phyloP scores from a whole-genome alignment of 768 basidiomycete genomes.

The Boletus fagicola region DNA sequence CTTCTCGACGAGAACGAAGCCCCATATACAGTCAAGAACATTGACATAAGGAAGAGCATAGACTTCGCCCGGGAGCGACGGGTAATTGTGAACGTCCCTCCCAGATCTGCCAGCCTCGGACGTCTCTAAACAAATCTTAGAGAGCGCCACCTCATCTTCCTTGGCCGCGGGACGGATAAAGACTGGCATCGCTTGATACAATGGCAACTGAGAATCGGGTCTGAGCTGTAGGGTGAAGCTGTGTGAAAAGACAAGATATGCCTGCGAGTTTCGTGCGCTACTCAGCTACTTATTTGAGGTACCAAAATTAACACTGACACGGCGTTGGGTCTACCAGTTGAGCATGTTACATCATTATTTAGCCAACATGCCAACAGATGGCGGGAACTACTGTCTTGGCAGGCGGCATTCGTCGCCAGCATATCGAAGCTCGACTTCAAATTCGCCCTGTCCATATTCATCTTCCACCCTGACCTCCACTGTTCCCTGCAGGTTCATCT shows the following conservation, averaged over 20 bases:
- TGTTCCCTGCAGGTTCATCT: slow-evolving; percentile 26
- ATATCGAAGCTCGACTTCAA: not conserved
- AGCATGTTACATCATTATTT: slow-evolving; percentile 18
- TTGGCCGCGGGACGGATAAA: slow-evolving; percentile 56
- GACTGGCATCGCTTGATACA: slow-evolving; percentile 32
- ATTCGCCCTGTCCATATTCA: slow-evolving; percentile 5
- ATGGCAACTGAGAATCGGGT: not conserved
- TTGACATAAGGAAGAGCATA: slow-evolving; percentile 77
- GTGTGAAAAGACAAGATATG: not conserved
- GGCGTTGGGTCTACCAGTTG: slow-evolving; percentile 4
- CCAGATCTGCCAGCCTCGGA: slow-evolving; percentile 70
- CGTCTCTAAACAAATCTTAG: slow-evolving; percentile 72
- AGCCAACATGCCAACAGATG: slow-evolving; percentile 10
- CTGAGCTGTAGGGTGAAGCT: not conserved
- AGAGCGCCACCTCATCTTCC: slow-evolving; percentile 55
- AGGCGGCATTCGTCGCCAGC: not conserved
- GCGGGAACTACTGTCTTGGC: slow-evolving; percentile 3
- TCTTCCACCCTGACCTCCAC: slow-evolving; percentile 25
- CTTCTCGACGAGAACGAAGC: slow-evolving; percentile 66
- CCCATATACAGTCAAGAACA: slow-evolving; percentile 60
- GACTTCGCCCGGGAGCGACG: slow-evolving; percentile 66
- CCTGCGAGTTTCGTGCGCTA: slow-evolving; percentile 1
- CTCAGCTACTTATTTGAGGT: slow-evolving; percentile 2
- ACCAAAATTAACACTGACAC: not conserved
- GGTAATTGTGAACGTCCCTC: slow-evolving; percentile 55